Percentiles rank a stretch among this genome's conserved stretches.
Evolutionary conservation across 352 stramenopile genomes (phyloP).

Genomic region (Globisporangium viniferum): DNA sequence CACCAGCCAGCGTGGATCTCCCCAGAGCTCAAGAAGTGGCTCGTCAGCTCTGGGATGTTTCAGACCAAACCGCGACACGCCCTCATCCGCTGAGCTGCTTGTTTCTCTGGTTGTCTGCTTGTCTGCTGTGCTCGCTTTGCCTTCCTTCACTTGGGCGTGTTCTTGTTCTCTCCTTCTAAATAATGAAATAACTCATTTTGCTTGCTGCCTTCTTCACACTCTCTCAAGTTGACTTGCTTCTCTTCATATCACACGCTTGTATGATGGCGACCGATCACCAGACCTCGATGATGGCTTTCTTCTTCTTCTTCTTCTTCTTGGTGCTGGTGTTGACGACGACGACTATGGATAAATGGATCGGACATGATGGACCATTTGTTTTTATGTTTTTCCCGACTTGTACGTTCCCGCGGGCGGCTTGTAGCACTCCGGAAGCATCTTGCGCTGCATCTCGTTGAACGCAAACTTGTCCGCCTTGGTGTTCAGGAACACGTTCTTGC

Average conservation of each 20-base stretch:
- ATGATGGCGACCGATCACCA: neutral
- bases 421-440: slow-evolving; percentile 83
- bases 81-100: neutral
- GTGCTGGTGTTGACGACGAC: neutral
- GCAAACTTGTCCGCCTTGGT: slow-evolving; percentile 84
- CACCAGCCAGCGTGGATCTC: slow-evolving; percentile 67
- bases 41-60: slow-evolving; percentile 49
- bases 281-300: neutral
- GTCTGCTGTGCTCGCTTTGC: neutral
- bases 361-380: neutral
- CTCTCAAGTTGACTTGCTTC: neutral
- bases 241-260: slow-evolving; percentile 10
- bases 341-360: neutral
- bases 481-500: slow-evolving; percentile 83
- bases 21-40: slow-evolving; percentile 46
- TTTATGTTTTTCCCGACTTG: slow-evolving; percentile 77
- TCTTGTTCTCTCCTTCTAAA: slow-evolving; percentile 13
- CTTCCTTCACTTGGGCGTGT: neutral
- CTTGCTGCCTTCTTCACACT: neutral
- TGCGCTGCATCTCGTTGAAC: slow-evolving; percentile 87
- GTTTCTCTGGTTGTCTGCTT: neutral
- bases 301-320: neutral
- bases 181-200: slow-evolving; percentile 16
- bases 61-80: slow-evolving; percentile 20
- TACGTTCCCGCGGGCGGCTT: slow-evolving; percentile 80